Base-by-base conservation (phyloP, 2,329 filamentous ascomycete genomes). In the Botrytis cinerea region DNA sequence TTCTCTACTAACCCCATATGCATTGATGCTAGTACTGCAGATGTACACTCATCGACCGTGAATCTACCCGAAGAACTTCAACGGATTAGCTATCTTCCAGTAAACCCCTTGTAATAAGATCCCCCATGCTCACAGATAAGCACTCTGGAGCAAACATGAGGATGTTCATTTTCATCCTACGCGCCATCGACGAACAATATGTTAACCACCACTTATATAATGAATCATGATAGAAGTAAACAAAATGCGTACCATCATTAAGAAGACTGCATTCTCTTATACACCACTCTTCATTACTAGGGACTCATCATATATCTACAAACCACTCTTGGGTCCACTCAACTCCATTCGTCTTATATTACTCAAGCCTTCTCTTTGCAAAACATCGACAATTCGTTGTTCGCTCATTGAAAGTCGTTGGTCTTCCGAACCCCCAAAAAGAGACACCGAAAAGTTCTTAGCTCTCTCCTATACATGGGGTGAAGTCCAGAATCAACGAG, bases 391-490 rank as follows among this genome's bases (percentile, higher is more conserved):
- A 28, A 18, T 57, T 57, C 51, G 7, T 28, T 57, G 51, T 57
- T 57, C 51, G 51, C 18, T 57, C 3, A 57, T 57, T 28, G 51
- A 28, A 28, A 57, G 51, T 57, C 14, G 51, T 7, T 57, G 51
- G n/a, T 28, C 51, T 57, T 18, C n/a, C n/a, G n/a, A 28, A 7
- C 18, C 5, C 0, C 51, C 51, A 7, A n/a, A 54, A 16, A 14
- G 12, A 28, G 51, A 54, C 5, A 28, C 51, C 28, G 51, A 57
- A 57, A 57, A 54, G 3, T 68, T 22, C 14, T 54, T n/a, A 32
- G n/a, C 45, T n/a, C 28, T 68, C 20, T 68, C 64, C 22, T 68
- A 68, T 12, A 46, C 48, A 10, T 68, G 28, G 28, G 64, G 46
- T 14, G 22, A 68, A 12, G 16, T 28, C 12, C 48, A 16, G 8